Percentiles rank a stretch among this genome's conserved stretches.
These are phyloP conservation scores for Haplosporangium sp. DNA, from an alignment of 371 early-diverging fungal species.

Conservation along the genomic window DNA sequence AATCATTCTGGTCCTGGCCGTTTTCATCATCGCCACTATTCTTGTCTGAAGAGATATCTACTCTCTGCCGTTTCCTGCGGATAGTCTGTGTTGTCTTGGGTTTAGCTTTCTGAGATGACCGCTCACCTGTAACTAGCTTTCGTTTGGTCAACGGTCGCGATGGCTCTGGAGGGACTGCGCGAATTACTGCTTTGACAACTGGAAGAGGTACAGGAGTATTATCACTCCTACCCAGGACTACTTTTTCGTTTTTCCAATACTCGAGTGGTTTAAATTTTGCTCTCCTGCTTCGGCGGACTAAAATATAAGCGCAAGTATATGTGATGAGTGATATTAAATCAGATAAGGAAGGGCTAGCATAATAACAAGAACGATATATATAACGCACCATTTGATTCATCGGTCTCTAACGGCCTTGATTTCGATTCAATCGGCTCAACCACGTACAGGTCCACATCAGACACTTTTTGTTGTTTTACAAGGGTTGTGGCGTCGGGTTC, in stretches of 20 bases:
- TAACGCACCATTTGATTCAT: background rate
- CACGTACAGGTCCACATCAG: background rate
- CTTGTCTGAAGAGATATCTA: background rate
- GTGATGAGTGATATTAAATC: background rate
- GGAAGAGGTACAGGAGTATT: conserved; percentile 12
- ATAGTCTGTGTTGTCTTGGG: background rate
- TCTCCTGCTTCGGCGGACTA: conserved; percentile 24
- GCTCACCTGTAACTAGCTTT: background rate
- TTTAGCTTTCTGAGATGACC: background rate
- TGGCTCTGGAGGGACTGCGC: background rate
- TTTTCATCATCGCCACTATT: background rate
- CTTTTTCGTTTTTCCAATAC: conserved; percentile 25
- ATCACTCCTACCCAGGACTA: conserved; percentile 12
- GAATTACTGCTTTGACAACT: conserved; percentile 11
- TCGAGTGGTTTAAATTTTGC: conserved; percentile 18
- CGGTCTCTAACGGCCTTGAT: background rate
- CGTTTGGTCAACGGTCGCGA: background rate
- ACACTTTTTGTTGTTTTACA: background rate
- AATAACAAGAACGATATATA: background rate
- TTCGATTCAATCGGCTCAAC: background rate
- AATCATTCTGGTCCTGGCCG: background rate
- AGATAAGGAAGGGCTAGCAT: background rate
- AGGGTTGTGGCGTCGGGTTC: background rate
- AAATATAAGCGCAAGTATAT: background rate
- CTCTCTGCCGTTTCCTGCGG: background rate